Percentiles rank a stretch among this genome's conserved stretches.
phyloP scores from a whole-genome alignment of 352 stramenopile genomes.

The Pythium graminicola region DNA sequence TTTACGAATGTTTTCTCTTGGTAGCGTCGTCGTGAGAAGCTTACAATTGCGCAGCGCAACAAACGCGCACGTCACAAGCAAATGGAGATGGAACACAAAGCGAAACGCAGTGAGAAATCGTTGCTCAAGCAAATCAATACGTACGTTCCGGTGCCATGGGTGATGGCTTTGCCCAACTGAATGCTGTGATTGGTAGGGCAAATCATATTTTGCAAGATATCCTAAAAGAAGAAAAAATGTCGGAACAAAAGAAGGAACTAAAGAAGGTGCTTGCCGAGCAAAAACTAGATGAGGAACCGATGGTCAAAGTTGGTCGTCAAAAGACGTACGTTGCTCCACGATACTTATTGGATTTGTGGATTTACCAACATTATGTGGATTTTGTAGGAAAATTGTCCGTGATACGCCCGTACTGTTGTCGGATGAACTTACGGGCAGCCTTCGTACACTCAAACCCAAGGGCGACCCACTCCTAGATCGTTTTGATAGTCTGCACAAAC shows the following conservation, averaged over 20 bases:
- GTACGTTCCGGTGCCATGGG: conserved; percentile 38
- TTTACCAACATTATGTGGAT: background rate
- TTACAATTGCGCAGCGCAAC: conserved; percentile 71
- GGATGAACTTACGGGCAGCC: conserved; percentile 74
- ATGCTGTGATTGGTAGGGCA: conserved; percentile 34
- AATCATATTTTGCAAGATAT: conserved; percentile 63
- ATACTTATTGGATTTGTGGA: background rate
- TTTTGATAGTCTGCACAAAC: conserved; percentile 84
- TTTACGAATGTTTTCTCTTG: background rate
- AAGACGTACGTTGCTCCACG: conserved; percentile 39
- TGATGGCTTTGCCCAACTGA: no score
- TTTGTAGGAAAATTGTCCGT: conserved; percentile 60
- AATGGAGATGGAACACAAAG: conserved; percentile 64
- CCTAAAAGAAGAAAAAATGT: conserved; percentile 58
- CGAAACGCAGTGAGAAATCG: conserved; percentile 55
- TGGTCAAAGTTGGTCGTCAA: conserved; percentile 67
- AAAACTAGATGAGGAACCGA: conserved; percentile 68
- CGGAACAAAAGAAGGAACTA: conserved; percentile 57
- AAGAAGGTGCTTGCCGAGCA: conserved; percentile 73
- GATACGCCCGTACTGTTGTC: conserved; percentile 65
- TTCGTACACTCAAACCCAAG: conserved; percentile 76
- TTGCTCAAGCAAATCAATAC: conserved; percentile 84
- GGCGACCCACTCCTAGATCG: conserved; percentile 71
- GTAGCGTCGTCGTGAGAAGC: conserved; percentile 44
- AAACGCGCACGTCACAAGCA: conserved; percentile 74